These are phyloP conservation scores for Achlya hypogyna DNA, from an alignment of 352 stramenopile species.

Conservation along the genomic window DNA sequence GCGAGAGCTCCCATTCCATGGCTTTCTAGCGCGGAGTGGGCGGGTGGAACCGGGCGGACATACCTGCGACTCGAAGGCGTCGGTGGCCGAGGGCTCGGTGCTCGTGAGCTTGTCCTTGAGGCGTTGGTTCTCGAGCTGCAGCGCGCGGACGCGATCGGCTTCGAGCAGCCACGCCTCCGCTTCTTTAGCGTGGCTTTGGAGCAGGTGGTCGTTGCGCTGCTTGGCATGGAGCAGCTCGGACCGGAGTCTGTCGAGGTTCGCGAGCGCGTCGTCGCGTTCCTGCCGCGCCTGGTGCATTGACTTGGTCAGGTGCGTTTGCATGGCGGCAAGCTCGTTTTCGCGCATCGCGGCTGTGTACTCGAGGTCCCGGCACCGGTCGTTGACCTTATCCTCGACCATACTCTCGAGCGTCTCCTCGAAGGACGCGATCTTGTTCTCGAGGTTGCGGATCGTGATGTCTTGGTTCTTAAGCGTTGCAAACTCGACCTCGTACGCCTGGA, in stretches of 20 bases:
- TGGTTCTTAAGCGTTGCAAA: slow-evolving; percentile 94
- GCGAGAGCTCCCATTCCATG: slow-evolving; percentile 33
- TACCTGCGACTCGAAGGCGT: not conserved
- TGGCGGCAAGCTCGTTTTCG: slow-evolving; percentile 4
- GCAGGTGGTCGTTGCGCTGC: slow-evolving; percentile 48
- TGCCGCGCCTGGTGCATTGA: slow-evolving; percentile 44
- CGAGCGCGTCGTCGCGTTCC: slow-evolving; percentile 55
- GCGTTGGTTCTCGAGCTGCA: slow-evolving; percentile 74
- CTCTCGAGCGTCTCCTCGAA: slow-evolving; percentile 69
- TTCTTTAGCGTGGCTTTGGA: slow-evolving; percentile 65
- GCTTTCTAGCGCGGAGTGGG: not conserved
- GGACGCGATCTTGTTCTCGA: slow-evolving; percentile 85
- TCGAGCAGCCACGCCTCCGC: slow-evolving; percentile 85
- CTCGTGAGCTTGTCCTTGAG: slow-evolving; percentile 79
- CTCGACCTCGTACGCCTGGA: slow-evolving; percentile 91
- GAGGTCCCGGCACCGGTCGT: slow-evolving; percentile 49
- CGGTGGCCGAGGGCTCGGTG: not conserved
- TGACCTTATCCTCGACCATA: slow-evolving; percentile 46
- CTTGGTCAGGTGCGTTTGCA: slow-evolving; percentile 32
- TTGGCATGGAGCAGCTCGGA: slow-evolving; percentile 88
- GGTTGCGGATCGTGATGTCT: slow-evolving; percentile 93
- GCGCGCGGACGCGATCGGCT: slow-evolving; percentile 53
- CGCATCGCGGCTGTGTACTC: slow-evolving; percentile 39
- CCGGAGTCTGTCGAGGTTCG: slow-evolving; percentile 81
- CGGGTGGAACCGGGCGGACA: not conserved